Evolutionary conservation across 148 eudicot species (phyloP).

Genomic region (Drosera capensis): DNA sequence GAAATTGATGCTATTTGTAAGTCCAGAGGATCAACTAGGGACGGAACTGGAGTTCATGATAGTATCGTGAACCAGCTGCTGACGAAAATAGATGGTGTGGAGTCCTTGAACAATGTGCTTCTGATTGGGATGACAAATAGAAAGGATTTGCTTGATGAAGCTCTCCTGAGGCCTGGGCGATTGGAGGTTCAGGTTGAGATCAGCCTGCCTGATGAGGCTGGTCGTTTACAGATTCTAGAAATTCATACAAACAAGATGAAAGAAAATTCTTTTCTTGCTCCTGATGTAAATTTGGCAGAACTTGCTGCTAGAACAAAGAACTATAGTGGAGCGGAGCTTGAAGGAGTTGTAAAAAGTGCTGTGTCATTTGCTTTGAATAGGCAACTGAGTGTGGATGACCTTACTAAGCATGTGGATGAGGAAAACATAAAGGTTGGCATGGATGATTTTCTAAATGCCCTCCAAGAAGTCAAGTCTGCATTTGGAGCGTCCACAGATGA

Average conservation of each 20-base stretch:
- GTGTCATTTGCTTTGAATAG: slow-evolving; percentile 89
- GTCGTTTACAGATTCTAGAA: slow-evolving; percentile 91
- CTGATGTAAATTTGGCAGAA: slow-evolving; percentile 77
- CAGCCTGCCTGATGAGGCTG: slow-evolving; percentile 93
- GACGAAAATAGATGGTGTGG: slow-evolving; percentile 99
- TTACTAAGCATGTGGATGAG: slow-evolving; percentile 85
- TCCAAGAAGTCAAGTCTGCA: slow-evolving; percentile 77
- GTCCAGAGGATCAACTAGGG: slow-evolving; percentile 99
- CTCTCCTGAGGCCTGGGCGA: slow-evolving; percentile 98
- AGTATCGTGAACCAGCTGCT: slow-evolving; percentile 96
- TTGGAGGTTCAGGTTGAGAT: slow-evolving; percentile 99
- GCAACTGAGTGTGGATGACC: slow-evolving; percentile 85
- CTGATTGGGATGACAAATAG: slow-evolving; percentile 99
- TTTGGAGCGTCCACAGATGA: slow-evolving; percentile 96
- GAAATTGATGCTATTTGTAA: slow-evolving; percentile 99
- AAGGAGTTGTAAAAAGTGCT: slow-evolving; percentile 99
- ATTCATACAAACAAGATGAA: slow-evolving; percentile 97
- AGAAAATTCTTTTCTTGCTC: slow-evolving; percentile 83
- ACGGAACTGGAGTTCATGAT: slow-evolving; percentile 99
- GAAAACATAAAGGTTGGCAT: slow-evolving; percentile 90
- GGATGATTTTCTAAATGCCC: slow-evolving; percentile 83
- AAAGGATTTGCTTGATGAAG: slow-evolving; percentile 98
- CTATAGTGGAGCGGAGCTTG: slow-evolving; percentile 99
- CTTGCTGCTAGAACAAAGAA: slow-evolving; percentile 94
- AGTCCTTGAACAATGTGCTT: slow-evolving; percentile 88